Evolutionary conservation across 1,284 basidiomycete species (phyloP).

Genomic region (Fomitopsis palustris): DNA sequence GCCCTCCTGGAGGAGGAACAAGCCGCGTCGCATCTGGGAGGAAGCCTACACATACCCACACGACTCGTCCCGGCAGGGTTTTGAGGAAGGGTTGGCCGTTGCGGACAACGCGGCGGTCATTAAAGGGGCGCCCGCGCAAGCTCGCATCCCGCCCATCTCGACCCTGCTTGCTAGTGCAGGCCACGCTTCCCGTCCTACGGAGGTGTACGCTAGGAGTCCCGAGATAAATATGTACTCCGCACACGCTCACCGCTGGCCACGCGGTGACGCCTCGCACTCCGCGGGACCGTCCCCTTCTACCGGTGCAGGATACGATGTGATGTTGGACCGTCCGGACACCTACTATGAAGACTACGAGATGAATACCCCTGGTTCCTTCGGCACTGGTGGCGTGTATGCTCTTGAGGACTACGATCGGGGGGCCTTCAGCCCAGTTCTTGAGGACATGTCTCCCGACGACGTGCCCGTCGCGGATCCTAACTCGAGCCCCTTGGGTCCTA

Average conservation of each 20-base stretch:
- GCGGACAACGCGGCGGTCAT: constrained; percentile 65
- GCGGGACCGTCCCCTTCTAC: constrained; percentile 24
- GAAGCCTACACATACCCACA: constrained; percentile 36
- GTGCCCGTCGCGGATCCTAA: constrained; percentile 44
- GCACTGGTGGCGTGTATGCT: constrained; percentile 5
- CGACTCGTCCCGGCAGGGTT: constrained; percentile 41
- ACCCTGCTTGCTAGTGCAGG: constrained; percentile 19
- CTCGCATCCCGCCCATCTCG: constrained; percentile 74
- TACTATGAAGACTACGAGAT: constrained; percentile 11
- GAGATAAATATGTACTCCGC: constrained; percentile 33
- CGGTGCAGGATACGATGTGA: constrained; percentile 27
- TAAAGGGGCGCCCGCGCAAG: constrained; percentile 80
- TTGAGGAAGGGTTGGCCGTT: constrained; percentile 66
- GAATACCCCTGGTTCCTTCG: constrained; percentile 11
- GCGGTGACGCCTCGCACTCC: constrained; percentile 17
- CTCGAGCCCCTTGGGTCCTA: constrained; percentile 67
- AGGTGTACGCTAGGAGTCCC: constrained; percentile 28
- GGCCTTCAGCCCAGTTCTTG: constrained; percentile 59
- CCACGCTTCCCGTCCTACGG: constrained; percentile 7
- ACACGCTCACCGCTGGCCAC: constrained; percentile 22
- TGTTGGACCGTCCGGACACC: constrained; percentile 20
- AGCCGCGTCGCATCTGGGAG: constrained; percentile 62
- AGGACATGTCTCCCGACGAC: constrained; percentile 61
- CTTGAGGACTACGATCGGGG: constrained; percentile 38
- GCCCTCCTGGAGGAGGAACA: constrained; percentile 65